Conservation (phyloP, 2,329 filamentous ascomycete genomes). For the Phaeosphaeriaceae sp. region DNA sequence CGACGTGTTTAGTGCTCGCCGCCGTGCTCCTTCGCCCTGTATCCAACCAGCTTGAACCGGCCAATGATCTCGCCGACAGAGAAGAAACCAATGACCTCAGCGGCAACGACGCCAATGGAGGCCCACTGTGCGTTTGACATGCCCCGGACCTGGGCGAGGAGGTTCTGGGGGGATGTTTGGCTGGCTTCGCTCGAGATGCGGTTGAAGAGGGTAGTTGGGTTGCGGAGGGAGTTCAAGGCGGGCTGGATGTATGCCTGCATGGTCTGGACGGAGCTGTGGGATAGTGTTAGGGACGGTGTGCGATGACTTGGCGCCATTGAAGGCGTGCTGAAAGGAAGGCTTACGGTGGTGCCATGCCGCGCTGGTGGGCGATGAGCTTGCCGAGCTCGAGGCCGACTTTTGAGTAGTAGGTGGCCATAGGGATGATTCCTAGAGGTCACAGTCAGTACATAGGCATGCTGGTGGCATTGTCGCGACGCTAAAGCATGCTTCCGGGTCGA, state of each 20-base stretch:
- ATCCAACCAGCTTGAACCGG: conserved; percentile 92
- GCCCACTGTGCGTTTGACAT: conserved; percentile 75
- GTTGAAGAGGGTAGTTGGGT: conserved; percentile 69
- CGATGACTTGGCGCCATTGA: not conserved
- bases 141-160: conserved; percentile 70
- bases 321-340: conserved; percentile 43
- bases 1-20: conserved; percentile 27
- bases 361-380: conserved; percentile 85
- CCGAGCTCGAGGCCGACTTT: conserved; percentile 86
- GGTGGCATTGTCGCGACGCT: not conserved
- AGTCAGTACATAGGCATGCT: conserved; percentile 25
- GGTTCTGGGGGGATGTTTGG: conserved; percentile 53
- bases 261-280: conserved; percentile 74
- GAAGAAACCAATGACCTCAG: conserved; percentile 95
- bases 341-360: conserved; percentile 96
- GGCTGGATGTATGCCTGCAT: conserved; percentile 89
- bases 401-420: conserved; percentile 89
- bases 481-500: not conserved
- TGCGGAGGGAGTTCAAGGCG: conserved; percentile 73
- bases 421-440: conserved; percentile 73
- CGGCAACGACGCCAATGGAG: conserved; percentile 77
- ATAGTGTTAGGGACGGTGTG: conserved; percentile 26
- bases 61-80: conserved; percentile 97
- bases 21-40: conserved; percentile 57
- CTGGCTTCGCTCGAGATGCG: conserved; percentile 49